Evolutionary conservation across 2,329 filamentous ascomycete species (phyloP).

Genomic region (Beauveria bassiana): DNA sequence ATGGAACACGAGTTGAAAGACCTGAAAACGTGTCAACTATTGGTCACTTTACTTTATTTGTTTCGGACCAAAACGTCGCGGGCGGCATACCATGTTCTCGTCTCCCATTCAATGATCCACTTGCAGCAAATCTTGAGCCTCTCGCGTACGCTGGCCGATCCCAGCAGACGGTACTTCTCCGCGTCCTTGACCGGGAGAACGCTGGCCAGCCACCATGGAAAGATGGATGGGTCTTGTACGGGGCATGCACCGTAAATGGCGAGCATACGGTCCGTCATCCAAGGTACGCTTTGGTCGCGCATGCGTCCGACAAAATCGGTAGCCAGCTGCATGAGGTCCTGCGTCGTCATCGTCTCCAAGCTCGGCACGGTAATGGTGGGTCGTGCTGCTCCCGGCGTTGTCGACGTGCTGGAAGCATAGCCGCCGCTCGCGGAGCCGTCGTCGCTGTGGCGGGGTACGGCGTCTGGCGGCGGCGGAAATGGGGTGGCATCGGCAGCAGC

Average conservation of each 20-base stretch:
- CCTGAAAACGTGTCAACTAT: not conserved
- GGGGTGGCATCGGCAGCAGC: slow-evolving; percentile 5
- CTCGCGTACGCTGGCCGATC: slow-evolving; percentile 67
- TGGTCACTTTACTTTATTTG: not conserved
- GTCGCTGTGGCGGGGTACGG: not conserved
- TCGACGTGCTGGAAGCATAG: not conserved
- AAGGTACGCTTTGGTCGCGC: slow-evolving; percentile 59
- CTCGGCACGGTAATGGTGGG: slow-evolving; percentile 1
- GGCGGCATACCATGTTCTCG: slow-evolving; percentile 58
- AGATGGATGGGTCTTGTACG: slow-evolving; percentile 58
- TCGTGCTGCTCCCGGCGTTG: not conserved
- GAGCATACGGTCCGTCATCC: slow-evolving; percentile 66
- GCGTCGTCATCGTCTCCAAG: slow-evolving; percentile 54
- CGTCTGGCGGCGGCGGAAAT: not conserved
- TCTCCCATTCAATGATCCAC: slow-evolving; percentile 70
- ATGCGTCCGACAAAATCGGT: slow-evolving; percentile 62
- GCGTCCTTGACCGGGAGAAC: slow-evolving; percentile 69
- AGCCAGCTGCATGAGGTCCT: slow-evolving; percentile 57
- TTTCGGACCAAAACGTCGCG: not conserved
- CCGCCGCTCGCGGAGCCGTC: not conserved
- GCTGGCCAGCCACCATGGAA: slow-evolving; percentile 87
- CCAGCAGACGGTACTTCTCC: slow-evolving; percentile 71
- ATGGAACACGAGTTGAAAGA: not conserved
- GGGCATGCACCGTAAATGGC: slow-evolving; percentile 72
- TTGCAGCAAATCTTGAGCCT: slow-evolving; percentile 73